phyloP scores from a whole-genome alignment of 139 green algal species.

The Gonium pectorale region DNA sequence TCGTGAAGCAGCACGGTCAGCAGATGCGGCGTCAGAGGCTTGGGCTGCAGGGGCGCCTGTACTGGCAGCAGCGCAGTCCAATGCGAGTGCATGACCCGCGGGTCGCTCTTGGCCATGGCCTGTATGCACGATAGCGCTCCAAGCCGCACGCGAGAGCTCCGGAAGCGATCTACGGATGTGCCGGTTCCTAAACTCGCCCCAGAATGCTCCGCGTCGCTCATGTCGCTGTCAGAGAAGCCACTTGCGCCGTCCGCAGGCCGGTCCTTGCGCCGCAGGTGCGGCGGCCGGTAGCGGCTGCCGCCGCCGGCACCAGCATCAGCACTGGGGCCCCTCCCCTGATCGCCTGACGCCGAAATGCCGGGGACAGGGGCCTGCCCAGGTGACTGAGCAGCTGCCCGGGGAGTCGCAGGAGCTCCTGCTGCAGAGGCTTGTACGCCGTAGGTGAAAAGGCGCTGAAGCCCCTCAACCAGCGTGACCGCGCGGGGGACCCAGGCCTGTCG shows the following conservation, averaged over 20 bases:
- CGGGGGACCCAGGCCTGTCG: conserved; percentile 43
- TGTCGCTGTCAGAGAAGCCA: conserved; percentile 17
- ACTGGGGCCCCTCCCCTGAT: not conserved
- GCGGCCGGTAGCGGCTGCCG: conserved; percentile 17
- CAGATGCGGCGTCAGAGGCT: conserved; percentile 59
- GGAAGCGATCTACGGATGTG: conserved; percentile 1
- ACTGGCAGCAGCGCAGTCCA: conserved; percentile 72
- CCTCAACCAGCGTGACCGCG: conserved; percentile 47
- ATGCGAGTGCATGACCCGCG: conserved; percentile 69
- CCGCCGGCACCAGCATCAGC: not conserved
- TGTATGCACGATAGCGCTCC: conserved; percentile 66
- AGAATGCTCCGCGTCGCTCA: conserved; percentile 9
- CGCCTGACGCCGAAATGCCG: too few relatives aligned
- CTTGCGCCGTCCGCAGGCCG: not conserved
- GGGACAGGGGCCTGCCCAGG: too few relatives aligned
- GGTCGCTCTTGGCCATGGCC: conserved; percentile 67
- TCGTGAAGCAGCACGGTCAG: conserved; percentile 74
- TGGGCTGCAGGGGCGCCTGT: conserved; percentile 55
- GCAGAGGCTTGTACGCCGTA: conserved; percentile 49
- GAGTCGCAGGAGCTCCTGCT: too few relatives aligned
- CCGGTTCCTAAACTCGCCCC: not conserved
- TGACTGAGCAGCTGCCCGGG: too few relatives aligned
- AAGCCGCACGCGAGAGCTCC: conserved; percentile 56
- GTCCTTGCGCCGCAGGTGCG: conserved; percentile 30
- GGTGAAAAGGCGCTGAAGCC: conserved; percentile 45